A percentile compares a stretch with the other conserved stretches of the same genome.
These are phyloP conservation scores for Phalaenopsis hybrid DNA, from an alignment of 116 monocot species.

Conservation along the genomic window DNA sequence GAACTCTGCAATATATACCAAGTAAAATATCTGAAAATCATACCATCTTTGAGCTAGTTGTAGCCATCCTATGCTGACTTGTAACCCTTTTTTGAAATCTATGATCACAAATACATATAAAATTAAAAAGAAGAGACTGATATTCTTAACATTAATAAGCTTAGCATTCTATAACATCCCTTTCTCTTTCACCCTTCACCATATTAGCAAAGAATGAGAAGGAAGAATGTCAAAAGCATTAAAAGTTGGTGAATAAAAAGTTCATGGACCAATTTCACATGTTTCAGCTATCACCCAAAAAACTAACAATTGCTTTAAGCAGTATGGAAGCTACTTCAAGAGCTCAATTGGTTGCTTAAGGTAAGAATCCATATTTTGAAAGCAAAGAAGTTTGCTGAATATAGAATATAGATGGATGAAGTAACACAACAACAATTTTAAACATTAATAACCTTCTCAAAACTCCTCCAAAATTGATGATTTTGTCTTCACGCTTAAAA, in stretches of 20 bases:
- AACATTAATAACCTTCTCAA: not conserved
- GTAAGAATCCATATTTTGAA: not conserved
- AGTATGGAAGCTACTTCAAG: not conserved
- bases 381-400: not conserved
- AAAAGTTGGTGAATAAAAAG: not conserved
- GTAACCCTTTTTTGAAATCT: not conserved
- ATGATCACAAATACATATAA: not conserved
- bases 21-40: not conserved
- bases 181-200: not conserved
- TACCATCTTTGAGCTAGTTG: conserved; percentile 8
- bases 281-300: not conserved
- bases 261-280: not conserved
- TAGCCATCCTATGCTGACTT: not conserved
- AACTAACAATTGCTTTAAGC: not conserved
- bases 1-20: not conserved
- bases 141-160: not conserved
- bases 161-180: not conserved
- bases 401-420: not conserved
- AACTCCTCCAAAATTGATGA: not conserved
- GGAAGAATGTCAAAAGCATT: not conserved
- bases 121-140: not conserved
- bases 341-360: not conserved
- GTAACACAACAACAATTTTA: not conserved
- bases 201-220: not conserved
- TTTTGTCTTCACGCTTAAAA: not conserved